These are phyloP conservation scores for Cercospora citrullina DNA, from an alignment of 2,329 filamentous ascomycete species.

Conservation along the genomic window DNA sequence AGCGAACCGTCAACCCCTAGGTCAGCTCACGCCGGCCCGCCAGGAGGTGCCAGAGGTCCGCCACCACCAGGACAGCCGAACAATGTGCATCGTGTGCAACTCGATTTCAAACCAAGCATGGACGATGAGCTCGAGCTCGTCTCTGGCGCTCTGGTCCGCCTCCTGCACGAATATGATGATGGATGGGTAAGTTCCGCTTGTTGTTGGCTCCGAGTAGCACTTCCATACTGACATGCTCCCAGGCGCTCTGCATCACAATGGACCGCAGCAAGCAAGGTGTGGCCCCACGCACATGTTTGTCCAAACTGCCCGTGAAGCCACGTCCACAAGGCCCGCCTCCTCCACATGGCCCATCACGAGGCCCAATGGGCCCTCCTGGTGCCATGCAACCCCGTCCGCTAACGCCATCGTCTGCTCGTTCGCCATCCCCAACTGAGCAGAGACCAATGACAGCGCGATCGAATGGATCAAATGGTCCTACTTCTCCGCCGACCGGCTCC, in stretches of 20 bases:
- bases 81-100: constrained; percentile 86
- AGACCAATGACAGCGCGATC: constrained; percentile 5
- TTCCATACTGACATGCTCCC: constrained; percentile 29
- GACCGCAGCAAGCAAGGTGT: constrained; percentile 92
- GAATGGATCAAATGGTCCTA: constrained; percentile 16
- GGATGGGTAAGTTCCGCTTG: constrained; percentile 74
- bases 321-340: constrained; percentile 61
- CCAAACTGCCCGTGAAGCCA: constrained; percentile 86
- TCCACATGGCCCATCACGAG: constrained; percentile 1
- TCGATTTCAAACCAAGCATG: constrained; percentile 91
- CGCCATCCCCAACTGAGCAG: constrained; percentile 20
- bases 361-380: constrained; percentile 27
- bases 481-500: constrained; percentile 18
- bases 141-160: constrained; percentile 78
- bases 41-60: constrained; percentile 39
- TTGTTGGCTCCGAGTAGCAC: neutral
- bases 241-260: constrained; percentile 88
- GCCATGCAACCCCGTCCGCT: constrained; percentile 31
- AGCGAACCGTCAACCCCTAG: constrained; percentile 28
- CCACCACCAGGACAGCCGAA: constrained; percentile 40
- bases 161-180: constrained; percentile 96
- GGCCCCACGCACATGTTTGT: constrained; percentile 88
- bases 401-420: constrained; percentile 26
- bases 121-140: constrained; percentile 84
- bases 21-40: constrained; percentile 35